A percentile compares a stretch with the other conserved stretches of the same genome.
These are phyloP conservation scores for Spinellus fusiger DNA, from an alignment of 192 early-diverging fungal species.

Conservation along the genomic window DNA sequence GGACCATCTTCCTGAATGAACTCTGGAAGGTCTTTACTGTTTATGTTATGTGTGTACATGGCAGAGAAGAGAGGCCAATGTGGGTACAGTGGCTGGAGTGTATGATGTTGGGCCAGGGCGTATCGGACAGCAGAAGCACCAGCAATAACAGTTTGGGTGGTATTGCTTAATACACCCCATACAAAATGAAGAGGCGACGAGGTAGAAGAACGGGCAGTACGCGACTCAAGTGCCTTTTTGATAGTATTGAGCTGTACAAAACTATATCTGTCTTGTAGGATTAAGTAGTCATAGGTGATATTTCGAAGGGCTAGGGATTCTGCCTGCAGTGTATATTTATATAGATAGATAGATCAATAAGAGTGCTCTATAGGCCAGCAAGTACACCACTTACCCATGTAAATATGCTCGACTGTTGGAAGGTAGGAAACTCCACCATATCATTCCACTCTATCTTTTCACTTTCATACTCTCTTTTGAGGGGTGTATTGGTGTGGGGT, in stretches of 20 bases:
- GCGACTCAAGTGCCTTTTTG: not conserved
- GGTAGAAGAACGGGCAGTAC: conserved; percentile 4
- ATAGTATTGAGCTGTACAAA: conserved; percentile 24
- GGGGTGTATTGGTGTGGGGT: conserved; percentile 5
- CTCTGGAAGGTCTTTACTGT: not conserved
- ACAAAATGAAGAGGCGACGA: conserved; percentile 19
- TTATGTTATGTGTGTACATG: conserved; percentile 10
- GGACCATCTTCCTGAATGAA: conserved; percentile 19
- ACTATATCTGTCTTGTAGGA: conserved; percentile 28
- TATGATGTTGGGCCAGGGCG: conserved; percentile 14
- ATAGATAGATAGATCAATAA: not conserved
- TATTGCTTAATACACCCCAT: conserved; percentile 21
- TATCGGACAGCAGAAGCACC: conserved; percentile 13
- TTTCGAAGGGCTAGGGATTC: not conserved
- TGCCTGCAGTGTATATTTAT: not conserved
- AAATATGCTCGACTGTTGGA: conserved; percentile 11
- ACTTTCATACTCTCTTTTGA: conserved; percentile 27
- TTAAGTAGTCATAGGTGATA: conserved; percentile 28
- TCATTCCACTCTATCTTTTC: conserved; percentile 53
- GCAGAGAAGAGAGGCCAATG: conserved; percentile 12
- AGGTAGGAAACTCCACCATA: conserved; percentile 19
- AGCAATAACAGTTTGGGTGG: conserved; percentile 11
- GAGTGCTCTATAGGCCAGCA: too few species aligned
- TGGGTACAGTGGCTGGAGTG: not conserved
- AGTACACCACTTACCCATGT: conserved; percentile 12